A percentile compares a stretch with the other conserved stretches of the same genome.
Evolutionary conservation across 1,284 basidiomycete genomes (phyloP).

Genomic region (Grifola frondosa): DNA sequence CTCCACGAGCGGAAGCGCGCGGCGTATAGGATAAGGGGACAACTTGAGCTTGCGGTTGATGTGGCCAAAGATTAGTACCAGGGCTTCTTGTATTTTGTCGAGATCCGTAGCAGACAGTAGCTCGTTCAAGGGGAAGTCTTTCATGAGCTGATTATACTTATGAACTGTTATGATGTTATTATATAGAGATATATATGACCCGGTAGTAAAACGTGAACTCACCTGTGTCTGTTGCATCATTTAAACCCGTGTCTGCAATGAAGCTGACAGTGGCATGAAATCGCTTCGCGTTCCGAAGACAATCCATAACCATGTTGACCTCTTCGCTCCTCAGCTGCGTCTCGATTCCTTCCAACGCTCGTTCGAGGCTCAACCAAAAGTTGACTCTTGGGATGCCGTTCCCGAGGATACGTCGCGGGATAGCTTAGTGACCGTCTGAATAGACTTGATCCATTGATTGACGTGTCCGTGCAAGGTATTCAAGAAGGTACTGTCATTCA

Average conservation of each 20-base stretch:
- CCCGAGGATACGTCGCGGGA: conserved; percentile 92
- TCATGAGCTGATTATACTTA: conserved; percentile 98
- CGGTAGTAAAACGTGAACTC: too few species aligned
- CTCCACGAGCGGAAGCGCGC: conserved; percentile 94
- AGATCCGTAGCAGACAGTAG: conserved; percentile 95
- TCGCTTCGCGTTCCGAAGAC: conserved; percentile 92
- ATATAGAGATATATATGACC: background rate
- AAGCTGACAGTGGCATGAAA: conserved; percentile 98
- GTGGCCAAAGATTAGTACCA: conserved; percentile 88
- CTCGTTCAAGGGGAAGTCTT: conserved; percentile 97
- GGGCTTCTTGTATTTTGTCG: conserved; percentile 89
- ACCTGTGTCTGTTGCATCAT: conserved; percentile 88
- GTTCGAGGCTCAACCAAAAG: conserved; percentile 96
- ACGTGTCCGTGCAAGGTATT: conserved; percentile 94
- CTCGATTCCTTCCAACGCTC: conserved; percentile 92
- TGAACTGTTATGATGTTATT: conserved; percentile 66
- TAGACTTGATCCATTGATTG: conserved; percentile 98
- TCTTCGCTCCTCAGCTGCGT: conserved; percentile 89
- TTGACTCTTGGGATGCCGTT: conserved; percentile 99
- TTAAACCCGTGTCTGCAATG: conserved; percentile 95
- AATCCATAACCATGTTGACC: conserved; percentile 93
- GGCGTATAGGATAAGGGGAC: conserved; percentile 94
- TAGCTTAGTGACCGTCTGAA: conserved; percentile 95
- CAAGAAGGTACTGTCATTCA: conserved; percentile 89
- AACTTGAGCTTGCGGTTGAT: conserved; percentile 95